A percentile compares a stretch with the other conserved stretches of the same genome.
Evolutionary conservation across 257 asterid species (phyloP).

Genomic region (Prunella vulgaris): DNA sequence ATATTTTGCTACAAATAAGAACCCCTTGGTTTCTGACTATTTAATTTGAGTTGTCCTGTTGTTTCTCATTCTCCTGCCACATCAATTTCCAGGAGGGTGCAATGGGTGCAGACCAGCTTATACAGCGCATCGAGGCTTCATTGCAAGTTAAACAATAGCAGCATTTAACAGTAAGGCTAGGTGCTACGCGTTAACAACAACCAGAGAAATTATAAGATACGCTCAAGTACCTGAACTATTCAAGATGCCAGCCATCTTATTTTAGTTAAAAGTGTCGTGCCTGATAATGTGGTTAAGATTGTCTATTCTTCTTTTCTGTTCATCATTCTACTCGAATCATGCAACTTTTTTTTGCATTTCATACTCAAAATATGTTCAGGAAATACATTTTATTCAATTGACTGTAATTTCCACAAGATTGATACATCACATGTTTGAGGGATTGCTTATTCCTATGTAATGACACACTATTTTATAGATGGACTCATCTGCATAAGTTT

Average conservation of each 20-base stretch:
- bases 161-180: constrained; percentile 22
- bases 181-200: background rate
- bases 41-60: background rate
- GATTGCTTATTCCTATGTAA: background rate
- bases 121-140: constrained; percentile 65
- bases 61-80: background rate
- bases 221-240: background rate
- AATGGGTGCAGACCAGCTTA: constrained; percentile 55
- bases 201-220: background rate
- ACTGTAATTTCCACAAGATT: background rate
- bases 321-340: constrained; percentile 8
- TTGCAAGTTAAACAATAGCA: constrained; percentile 66
- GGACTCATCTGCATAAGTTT: background rate
- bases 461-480: background rate
- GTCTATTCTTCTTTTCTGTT: constrained; percentile 21
- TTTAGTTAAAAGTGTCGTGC: constrained; percentile 5
- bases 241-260: constrained; percentile 5
- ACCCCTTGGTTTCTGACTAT: background rate
- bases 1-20: background rate
- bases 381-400: background rate
- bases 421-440: background rate
- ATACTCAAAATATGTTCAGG: background rate
- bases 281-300: constrained; percentile 16
- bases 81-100: constrained; percentile 79
- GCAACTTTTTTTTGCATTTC: constrained; percentile 17